Conservation (phyloP, 768 basidiomycete genomes). For the Tephrocybe rancida region DNA sequence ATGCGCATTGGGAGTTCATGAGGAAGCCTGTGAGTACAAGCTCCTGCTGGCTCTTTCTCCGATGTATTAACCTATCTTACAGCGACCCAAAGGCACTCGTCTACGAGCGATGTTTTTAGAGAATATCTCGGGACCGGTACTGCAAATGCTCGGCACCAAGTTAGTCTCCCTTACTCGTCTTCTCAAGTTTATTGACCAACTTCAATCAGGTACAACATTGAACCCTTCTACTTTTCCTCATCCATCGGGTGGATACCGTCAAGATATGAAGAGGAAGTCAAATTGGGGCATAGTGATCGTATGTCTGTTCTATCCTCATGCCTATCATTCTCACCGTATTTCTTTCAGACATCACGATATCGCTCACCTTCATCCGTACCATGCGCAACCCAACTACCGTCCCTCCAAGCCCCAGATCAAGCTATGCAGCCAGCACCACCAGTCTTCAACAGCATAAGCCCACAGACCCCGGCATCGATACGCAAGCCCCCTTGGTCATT, state of each 20-base stretch:
- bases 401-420: slow-evolving; percentile 21
- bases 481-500: slow-evolving; percentile 49
- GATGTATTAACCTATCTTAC: not conserved
- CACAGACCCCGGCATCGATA: slow-evolving; percentile 46
- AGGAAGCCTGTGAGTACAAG: slow-evolving; percentile 32
- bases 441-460: slow-evolving; percentile 3
- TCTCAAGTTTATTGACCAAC: not conserved
- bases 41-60: not conserved
- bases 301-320: slow-evolving; percentile 19
- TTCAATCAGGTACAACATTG: slow-evolving; percentile 45
- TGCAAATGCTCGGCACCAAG: slow-evolving; percentile 58
- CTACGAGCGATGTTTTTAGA: slow-evolving; percentile 54
- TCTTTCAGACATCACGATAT: slow-evolving; percentile 55
- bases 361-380: slow-evolving; percentile 52
- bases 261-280: slow-evolving; percentile 51
- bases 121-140: slow-evolving; percentile 47
- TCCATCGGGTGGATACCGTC: slow-evolving; percentile 63
- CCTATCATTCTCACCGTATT: not conserved
- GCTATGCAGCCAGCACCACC: slow-evolving; percentile 14
- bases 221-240: slow-evolving; percentile 69
- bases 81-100: slow-evolving; percentile 36
- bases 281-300: slow-evolving; percentile 39
- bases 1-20: slow-evolving; percentile 35
- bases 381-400: slow-evolving; percentile 30
- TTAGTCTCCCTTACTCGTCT: slow-evolving; percentile 14